Percentiles rank a stretch among this genome's conserved stretches.
phyloP scores from a whole-genome alignment of 805 yeast genomes.

The Candida schatavii region DNA sequence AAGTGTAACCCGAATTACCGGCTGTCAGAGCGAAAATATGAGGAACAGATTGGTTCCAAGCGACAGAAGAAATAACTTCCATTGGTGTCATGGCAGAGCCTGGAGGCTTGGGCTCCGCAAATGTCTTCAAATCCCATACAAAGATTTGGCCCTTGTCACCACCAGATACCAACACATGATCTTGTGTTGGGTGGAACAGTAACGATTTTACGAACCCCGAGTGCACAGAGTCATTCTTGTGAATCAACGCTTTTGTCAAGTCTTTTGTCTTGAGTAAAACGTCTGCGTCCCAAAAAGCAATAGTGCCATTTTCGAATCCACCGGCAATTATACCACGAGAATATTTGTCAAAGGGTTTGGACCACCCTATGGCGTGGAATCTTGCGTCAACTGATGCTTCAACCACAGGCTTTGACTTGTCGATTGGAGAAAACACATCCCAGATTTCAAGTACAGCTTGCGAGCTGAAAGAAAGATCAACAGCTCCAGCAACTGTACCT shows the following conservation, averaged over 20 bases:
- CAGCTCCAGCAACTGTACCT: constrained; percentile 95
- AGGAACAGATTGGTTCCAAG: constrained; percentile 83
- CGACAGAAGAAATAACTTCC: constrained; percentile 75
- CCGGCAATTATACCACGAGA: constrained; percentile 70
- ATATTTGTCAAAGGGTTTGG: constrained; percentile 49
- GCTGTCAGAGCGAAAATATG: constrained; percentile 85
- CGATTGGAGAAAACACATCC: constrained; percentile 52
- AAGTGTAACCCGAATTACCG: constrained; percentile 78
- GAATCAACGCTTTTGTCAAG: constrained; percentile 43
- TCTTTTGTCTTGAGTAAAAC: constrained; percentile 42
- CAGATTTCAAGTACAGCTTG: constrained; percentile 77
- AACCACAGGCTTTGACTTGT: constrained; percentile 30
- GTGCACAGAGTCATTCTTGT: constrained; percentile 53
- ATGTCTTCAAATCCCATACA: constrained; percentile 81
- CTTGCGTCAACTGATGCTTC: constrained; percentile 33
- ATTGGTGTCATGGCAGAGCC: constrained; percentile 76
- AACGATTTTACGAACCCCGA: constrained; percentile 68
- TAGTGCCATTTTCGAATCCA: constrained; percentile 79
- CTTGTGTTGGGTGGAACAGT: constrained; percentile 73
- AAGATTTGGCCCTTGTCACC: constrained; percentile 86
- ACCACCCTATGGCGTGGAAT: constrained; percentile 86
- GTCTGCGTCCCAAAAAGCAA: constrained; percentile 76
- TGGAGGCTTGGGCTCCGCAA: constrained; percentile 59
- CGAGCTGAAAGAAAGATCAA: constrained; percentile 82
- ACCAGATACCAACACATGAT: constrained; percentile 76